phyloP scores from a whole-genome alignment of 192 early-diverging fungal species.

The Helicostylum pulchrum region DNA sequence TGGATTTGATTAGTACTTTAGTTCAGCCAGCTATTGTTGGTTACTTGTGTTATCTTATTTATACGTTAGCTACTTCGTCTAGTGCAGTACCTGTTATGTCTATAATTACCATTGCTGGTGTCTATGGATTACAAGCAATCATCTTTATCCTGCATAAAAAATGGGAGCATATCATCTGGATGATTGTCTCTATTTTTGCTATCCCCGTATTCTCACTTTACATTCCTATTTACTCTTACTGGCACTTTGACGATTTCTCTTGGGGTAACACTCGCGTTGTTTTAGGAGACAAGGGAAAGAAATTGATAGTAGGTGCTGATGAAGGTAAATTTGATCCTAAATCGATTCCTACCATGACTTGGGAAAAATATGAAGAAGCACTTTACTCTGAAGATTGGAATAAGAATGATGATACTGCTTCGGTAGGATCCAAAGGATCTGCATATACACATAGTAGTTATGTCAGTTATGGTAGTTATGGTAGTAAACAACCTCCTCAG shows the following conservation, averaged over 20 bases:
- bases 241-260: slow-evolving; percentile 98
- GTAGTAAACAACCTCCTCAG: neutral
- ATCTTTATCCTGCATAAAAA: slow-evolving; percentile 74
- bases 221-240: slow-evolving; percentile 89
- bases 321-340: slow-evolving; percentile 75
- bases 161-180: slow-evolving; percentile 93
- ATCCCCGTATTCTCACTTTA: slow-evolving; percentile 84
- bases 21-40: slow-evolving; percentile 88
- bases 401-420: slow-evolving; percentile 25
- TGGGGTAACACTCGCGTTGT: slow-evolving; percentile 97
- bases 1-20: slow-evolving; percentile 88
- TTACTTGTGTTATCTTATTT: slow-evolving; percentile 83
- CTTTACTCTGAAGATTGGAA: slow-evolving; percentile 41
- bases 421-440: slow-evolving; percentile 46
- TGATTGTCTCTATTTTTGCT: slow-evolving; percentile 91
- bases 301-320: slow-evolving; percentile 52
- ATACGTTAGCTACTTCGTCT: slow-evolving; percentile 51
- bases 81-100: slow-evolving; percentile 73
- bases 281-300: slow-evolving; percentile 80
- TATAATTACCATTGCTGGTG: slow-evolving; percentile 76
- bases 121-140: slow-evolving; percentile 84
- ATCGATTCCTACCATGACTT: slow-evolving; percentile 69
- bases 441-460: slow-evolving; percentile 40
- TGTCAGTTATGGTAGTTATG: slow-evolving; percentile 25
- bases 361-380: slow-evolving; percentile 79